Base-by-base conservation (phyloP, 2,329 filamentous ascomycete species). In the Fusarium compactum region DNA sequence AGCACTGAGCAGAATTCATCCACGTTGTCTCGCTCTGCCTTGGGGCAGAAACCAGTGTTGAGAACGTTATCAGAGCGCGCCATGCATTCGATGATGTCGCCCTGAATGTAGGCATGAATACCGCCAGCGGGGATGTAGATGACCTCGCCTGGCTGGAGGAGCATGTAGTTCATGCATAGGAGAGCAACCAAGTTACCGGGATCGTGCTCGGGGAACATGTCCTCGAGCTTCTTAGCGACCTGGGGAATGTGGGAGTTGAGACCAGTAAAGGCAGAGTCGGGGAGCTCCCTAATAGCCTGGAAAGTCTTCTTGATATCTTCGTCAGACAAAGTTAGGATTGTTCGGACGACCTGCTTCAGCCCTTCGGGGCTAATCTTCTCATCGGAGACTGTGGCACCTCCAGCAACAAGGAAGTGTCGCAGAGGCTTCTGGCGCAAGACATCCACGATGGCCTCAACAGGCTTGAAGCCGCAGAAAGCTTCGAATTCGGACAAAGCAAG, bases 31-130 rank as follows among this genome's bases (percentile, higher is more conserved):
- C 90, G 84, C 48, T 92, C 88, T 0, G 88, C 86, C 2, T 83
- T 83, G 0, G 91, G 91, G 71, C 91, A 94, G 82, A 95, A 93
- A 0, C 92, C 91, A 1, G 87, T 89, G 78, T 92, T 92, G 52
- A 94, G 83, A 3, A 94, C 91, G 62, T 93, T 93, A 81, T 94
- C 90, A 22, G 86, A 89, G 10, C 91, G 86, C 3, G 91, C 91
- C 91, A 94, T 94, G 79, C 91, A 93, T 78, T 94, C 91, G 72
- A 94, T 88, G 54, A 94, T 92, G 76, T 93, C 89, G 5, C 92
- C 92, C 6, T 86, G 85, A 0, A 94, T 82, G 75, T 93, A 94
- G 0, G 91, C 91, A 75, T 94, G 91, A 57, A 93, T 91, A 7
- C 90, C 91, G 69, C 93, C 91, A 1, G 90, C 90, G 0, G 91